Evolutionary conservation across 73 alveolate genomes (phyloP).

Genomic region (Tetrahymena borealis): DNA sequence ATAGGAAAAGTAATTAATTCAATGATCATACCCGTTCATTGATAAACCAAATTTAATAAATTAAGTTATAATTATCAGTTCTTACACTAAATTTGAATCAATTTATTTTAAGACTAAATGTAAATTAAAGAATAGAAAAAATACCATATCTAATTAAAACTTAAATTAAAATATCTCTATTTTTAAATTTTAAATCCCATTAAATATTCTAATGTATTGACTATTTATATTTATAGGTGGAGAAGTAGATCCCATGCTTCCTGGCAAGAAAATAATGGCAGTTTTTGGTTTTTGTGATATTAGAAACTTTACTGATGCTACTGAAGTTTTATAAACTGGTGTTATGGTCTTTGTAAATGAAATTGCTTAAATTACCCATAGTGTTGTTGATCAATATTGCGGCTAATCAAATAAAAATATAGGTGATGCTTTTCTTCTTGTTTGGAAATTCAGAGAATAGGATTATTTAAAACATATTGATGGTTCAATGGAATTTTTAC

Average conservation of each 20-base stretch:
- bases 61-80: too few relatives aligned
- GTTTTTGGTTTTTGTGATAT: conserved; percentile 97
- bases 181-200: not conserved
- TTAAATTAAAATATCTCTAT: too few relatives aligned
- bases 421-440: conserved; percentile 97
- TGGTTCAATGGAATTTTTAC: conserved; percentile 49
- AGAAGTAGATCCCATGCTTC: conserved; percentile 92
- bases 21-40: too few relatives aligned
- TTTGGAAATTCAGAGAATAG: conserved; percentile 83
- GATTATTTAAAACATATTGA: conserved; percentile 62
- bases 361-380: conserved; percentile 92
- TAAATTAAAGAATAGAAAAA: too few relatives aligned
- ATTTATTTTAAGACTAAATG: too few relatives aligned
- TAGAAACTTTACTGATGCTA: conserved; percentile 92
- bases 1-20: too few relatives aligned
- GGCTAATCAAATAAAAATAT: conserved; percentile 97
- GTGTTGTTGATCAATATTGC: conserved; percentile 65
- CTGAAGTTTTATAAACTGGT: conserved; percentile 90
- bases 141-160: too few relatives aligned
- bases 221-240: conserved; percentile 47
- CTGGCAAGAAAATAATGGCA: conserved; percentile 89
- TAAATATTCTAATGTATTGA: not conserved
- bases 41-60: too few relatives aligned
- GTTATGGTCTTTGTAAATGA: conserved; percentile 96
- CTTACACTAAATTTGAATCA: too few relatives aligned